These are phyloP conservation scores for Cordyceps cicadae DNA, from an alignment of 2,329 filamentous ascomycete genomes.

Conservation along the genomic window DNA sequence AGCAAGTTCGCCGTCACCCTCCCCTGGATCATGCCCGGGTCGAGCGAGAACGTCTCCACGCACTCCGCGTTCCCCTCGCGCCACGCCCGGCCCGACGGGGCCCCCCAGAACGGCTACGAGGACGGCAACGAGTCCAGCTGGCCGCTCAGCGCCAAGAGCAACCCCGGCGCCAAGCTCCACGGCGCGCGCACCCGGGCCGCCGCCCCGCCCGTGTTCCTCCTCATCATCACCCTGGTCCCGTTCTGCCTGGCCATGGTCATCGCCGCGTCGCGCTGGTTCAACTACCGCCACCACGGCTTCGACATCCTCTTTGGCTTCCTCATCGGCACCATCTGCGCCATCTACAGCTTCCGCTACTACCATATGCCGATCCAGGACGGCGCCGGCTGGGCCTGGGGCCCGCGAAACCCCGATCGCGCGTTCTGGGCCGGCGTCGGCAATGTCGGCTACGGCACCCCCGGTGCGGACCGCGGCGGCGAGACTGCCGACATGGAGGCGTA, in stretches of 20 bases:
- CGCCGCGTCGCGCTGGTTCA: constrained; percentile 74
- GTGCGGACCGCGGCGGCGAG: constrained; percentile 17
- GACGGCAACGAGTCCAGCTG: constrained; percentile 21
- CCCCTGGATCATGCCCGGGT: constrained; percentile 53
- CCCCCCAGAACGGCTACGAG: constrained; percentile 27
- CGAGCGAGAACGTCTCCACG: constrained; percentile 33
- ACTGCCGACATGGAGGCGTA: constrained; percentile 18
- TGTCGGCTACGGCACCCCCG: constrained; percentile 44
- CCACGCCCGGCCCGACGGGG: constrained; percentile 28
- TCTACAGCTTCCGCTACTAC: constrained; percentile 76
- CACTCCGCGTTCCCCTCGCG: constrained; percentile 71
- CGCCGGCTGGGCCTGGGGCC: constrained; percentile 84
- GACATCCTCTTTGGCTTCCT: constrained; percentile 81
- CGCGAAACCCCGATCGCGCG: constrained; percentile 61
- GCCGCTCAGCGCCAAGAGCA: constrained; percentile 20
- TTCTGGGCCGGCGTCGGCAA: constrained; percentile 70
- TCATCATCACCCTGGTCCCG: constrained; percentile 62
- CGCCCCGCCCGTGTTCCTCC: constrained; percentile 71
- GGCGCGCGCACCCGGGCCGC: constrained; percentile 61
- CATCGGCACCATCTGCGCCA: constrained; percentile 63
- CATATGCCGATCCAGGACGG: constrained; percentile 68
- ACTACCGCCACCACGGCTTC: constrained; percentile 87
- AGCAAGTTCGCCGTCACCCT: constrained; percentile 71
- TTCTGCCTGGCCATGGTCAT: constrained; percentile 72
- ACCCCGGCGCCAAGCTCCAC: constrained; percentile 26